Evolutionary conservation across 306 rosid genomes (phyloP).

Genomic region (Pueraria montana): DNA sequence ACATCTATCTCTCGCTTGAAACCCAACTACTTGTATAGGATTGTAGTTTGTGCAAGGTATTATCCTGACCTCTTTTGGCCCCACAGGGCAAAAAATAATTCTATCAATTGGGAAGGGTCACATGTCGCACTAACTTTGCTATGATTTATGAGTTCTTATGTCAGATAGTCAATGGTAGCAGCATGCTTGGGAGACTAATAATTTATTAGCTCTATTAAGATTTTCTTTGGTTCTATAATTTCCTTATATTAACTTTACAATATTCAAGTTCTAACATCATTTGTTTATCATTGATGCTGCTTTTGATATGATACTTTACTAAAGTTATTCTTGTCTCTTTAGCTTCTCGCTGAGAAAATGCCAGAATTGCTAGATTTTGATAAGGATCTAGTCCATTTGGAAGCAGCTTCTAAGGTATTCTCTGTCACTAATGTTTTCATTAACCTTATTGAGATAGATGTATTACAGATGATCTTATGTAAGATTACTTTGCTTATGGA

Average conservation of each 20-base stretch:
- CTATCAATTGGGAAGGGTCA: too few relatives aligned
- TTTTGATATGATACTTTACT: slow-evolving; percentile 45
- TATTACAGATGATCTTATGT: slow-evolving; percentile 11
- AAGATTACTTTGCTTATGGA: slow-evolving; percentile 38
- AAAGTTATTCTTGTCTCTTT: slow-evolving; percentile 41
- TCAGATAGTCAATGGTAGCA: neutral
- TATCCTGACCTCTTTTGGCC: neutral
- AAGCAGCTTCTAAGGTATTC: slow-evolving; percentile 96
- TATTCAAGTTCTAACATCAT: slow-evolving; percentile 19
- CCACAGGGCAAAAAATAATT: neutral
- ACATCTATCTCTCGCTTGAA: slow-evolving; percentile 3
- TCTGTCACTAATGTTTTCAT: slow-evolving; percentile 39
- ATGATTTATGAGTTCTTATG: too few relatives aligned
- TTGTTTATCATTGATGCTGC: slow-evolving; percentile 22
- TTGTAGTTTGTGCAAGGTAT: neutral
- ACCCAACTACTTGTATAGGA: neutral
- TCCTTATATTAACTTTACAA: slow-evolving; percentile 13
- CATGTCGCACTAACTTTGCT: too few relatives aligned
- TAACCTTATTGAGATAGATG: slow-evolving; percentile 31
- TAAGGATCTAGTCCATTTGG: slow-evolving; percentile 92
- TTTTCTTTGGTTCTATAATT: neutral
- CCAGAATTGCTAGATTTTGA: slow-evolving; percentile 94
- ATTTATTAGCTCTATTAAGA: slow-evolving; percentile 21
- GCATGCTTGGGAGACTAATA: slow-evolving; percentile 18
- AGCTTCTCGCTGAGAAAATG: slow-evolving; percentile 97